These are phyloP conservation scores for Nasturtium officinale DNA, from an alignment of 345 rosid genomes.

Conservation along the genomic window DNA sequence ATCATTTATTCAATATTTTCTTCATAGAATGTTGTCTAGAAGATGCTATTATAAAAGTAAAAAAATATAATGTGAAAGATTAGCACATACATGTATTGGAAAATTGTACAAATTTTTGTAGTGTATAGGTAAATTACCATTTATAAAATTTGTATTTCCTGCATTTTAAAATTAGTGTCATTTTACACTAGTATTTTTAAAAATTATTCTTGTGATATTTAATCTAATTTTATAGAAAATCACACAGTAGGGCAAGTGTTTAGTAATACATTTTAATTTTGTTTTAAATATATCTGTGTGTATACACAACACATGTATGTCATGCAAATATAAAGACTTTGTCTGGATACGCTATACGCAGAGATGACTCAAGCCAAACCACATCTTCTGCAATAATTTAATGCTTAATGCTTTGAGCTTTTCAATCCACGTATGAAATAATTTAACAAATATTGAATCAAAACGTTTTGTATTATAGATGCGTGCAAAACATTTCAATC, in stretches of 20 bases:
- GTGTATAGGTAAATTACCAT: neutral
- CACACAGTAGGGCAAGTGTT: neutral
- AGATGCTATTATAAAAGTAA: neutral
- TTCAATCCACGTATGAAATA: neutral
- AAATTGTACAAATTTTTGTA: neutral
- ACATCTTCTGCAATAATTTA: neutral
- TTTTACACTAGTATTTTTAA: neutral
- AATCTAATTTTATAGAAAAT: too few relatives aligned
- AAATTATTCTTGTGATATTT: neutral
- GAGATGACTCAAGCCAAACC: neutral
- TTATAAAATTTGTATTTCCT: neutral
- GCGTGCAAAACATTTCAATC: neutral
- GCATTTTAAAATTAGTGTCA: neutral
- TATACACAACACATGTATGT: neutral
- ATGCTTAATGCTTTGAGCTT: neutral
- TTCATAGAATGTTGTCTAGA: conserved; percentile 3
- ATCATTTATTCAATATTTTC: conserved; percentile 24
- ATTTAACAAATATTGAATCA: neutral
- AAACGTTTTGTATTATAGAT: neutral
- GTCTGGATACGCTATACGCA: neutral
- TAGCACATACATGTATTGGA: neutral
- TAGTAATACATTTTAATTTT: neutral
- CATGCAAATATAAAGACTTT: neutral
- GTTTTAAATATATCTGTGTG: neutral
- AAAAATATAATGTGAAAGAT: neutral